Percentiles rank a stretch among this genome's conserved stretches.
Evolutionary conservation across 2,329 filamentous ascomycete genomes (phyloP).

Genomic region (Pestalotiopsis sp.): DNA sequence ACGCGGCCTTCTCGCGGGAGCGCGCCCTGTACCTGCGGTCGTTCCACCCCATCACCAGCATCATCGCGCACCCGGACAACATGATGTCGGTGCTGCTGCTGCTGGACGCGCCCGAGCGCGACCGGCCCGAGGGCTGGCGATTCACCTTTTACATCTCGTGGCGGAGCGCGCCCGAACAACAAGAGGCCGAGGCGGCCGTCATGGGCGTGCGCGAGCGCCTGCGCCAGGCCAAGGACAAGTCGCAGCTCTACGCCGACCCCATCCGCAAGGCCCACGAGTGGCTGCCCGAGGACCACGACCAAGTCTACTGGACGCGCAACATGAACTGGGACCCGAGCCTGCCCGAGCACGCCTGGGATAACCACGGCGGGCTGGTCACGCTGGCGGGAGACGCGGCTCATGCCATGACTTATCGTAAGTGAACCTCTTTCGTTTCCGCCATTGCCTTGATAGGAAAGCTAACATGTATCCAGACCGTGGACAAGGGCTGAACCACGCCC

Average conservation of each 20-base stretch:
- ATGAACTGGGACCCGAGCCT: slow-evolving; percentile 35
- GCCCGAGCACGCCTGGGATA: slow-evolving; percentile 33
- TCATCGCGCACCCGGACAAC: slow-evolving; percentile 44
- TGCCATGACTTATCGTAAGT: slow-evolving; percentile 37
- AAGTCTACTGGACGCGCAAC: slow-evolving; percentile 31
- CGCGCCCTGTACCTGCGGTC: slow-evolving; percentile 45
- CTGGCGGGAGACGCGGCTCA: slow-evolving; percentile 38
- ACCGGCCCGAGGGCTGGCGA: slow-evolving; percentile 42
- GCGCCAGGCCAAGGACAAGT: slow-evolving; percentile 41
- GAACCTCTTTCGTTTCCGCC: not conserved
- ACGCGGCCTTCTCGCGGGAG: slow-evolving; percentile 41
- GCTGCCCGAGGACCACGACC: slow-evolving; percentile 30
- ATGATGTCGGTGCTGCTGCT: slow-evolving; percentile 48
- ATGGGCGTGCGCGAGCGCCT: slow-evolving; percentile 40
- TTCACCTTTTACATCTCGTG: slow-evolving; percentile 54
- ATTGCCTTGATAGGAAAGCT: not conserved
- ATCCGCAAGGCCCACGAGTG: slow-evolving; percentile 43
- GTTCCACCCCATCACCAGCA: slow-evolving; percentile 47
- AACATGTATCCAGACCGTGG: slow-evolving; percentile 37
- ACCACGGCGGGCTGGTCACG: slow-evolving; percentile 31
- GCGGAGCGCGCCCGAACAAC: slow-evolving; percentile 40
- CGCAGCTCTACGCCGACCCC: slow-evolving; percentile 42
- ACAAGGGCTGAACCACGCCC: slow-evolving; percentile 51
- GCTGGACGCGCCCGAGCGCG: slow-evolving; percentile 40
- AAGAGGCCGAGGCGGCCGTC: slow-evolving; percentile 35